Evolutionary conservation across 1,284 basidiomycete species (phyloP), one percentile per base, ranked within the genome.

Genomic region (Vanrija humicola): DNA sequence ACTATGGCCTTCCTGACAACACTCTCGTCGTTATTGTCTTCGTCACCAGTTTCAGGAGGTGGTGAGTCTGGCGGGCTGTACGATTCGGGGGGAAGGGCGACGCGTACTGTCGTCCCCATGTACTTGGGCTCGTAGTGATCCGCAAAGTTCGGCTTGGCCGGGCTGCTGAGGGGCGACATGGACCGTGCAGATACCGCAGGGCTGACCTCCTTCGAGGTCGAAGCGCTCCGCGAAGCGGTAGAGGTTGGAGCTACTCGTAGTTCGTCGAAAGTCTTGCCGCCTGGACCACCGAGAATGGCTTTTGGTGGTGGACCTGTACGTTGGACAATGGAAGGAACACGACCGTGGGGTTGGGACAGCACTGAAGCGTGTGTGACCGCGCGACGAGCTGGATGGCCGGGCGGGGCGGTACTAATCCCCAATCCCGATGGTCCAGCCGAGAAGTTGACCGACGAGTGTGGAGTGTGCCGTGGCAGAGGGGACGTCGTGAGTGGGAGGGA

Each of bases 251-350:
- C 52, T 42, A 61, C 44, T 19, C 46, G 46, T 54, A 64, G 62
- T 53, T 73, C 70, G 18, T 73, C 70, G 25, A 64, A 73, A 3
- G 70, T 70, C 53, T 62, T 66, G 15, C 71, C 71, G 3, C 67
- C 67, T 14, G 66, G 66, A 23, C 71, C 71, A 23, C 71, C 71
- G 9, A 73, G 61, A 48, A 67, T 63, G 1, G 71, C 70, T 54
- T 73, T 69, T 1, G 71, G 70, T 4, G 71, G 71, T 25, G 65
- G 65, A 16, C 67, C 66, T 4, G 61, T 50, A 25, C 58, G 56
- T 39, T 55, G 46, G 38, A 21, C 43, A 43, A 47, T 43, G 10
- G 47, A 50, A 5, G 29, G 47, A 1, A 19, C 38, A 19, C 59
- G 56, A 16, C 19, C 46, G 21, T 56, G 54, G 8, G 53, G 19